Base-by-base conservation (phyloP, 1,284 basidiomycete species). In the Porodaedalea pini region DNA sequence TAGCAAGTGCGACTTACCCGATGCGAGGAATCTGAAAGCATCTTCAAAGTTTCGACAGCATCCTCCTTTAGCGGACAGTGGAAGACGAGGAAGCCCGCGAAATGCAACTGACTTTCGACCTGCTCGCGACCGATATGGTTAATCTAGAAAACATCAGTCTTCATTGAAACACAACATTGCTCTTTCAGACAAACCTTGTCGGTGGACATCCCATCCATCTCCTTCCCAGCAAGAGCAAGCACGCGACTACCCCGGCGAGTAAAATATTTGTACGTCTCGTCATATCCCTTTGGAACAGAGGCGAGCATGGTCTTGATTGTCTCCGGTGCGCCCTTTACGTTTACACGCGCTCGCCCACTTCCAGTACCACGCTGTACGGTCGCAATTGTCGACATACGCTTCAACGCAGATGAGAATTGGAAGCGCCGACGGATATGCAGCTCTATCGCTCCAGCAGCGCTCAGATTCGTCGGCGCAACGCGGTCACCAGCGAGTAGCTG, bases 1-100 rank as follows among this genome's bases (percentile, higher is more conserved):
- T 27, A 50, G 34, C 37, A 37, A 10, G 80, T 17, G 6, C 17
- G 4, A 27, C 90, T 56, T 74, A 94, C 92, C 43, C 95, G 81
- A 73, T 98, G 95, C 1, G 93, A 96, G 6, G 94, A 92, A 68
- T 97, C 94, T 8, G 88, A 85, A 54, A 98, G 78, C 91, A 95
- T 95, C 71, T 91, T 93, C 57, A 98, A 77, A 0, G 89, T 82
- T 62, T 89, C 85, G 8, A 97, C 78, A 2, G 94, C 95, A 70
- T 98, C 94, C n/a, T 83, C 73, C 73, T 98, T 98, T 63, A 98
- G 81, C 1, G 95, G 94, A 69, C 94, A 97, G 69, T 96, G 93
- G 83, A 98, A 98, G 11, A 98, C 92, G 61, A 98, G 76, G 78
- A 98, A 98, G 10, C 94, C 94, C 29, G 83, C 92, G 68, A 98